phyloP scores from a whole-genome alignment of 2,329 filamentous ascomycete species.

The Aspergillus nomiae region DNA sequence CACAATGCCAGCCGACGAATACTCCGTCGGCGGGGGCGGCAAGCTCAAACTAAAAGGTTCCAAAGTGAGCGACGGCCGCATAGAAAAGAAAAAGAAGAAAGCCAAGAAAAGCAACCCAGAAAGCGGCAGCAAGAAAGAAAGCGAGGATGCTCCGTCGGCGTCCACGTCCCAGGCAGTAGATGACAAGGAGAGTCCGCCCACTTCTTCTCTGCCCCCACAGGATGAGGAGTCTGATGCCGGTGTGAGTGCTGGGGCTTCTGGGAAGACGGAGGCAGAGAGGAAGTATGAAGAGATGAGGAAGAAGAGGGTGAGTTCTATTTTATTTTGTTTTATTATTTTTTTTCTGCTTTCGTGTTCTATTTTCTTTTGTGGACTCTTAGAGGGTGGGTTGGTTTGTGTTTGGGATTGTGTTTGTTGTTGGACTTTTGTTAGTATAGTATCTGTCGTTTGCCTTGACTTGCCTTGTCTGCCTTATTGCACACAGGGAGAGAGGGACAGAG shows the following conservation, averaged over 20 bases:
- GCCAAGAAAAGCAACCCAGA: conserved; percentile 31
- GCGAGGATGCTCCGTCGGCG: not conserved
- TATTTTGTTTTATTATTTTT: not conserved
- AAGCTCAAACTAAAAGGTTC: conserved; percentile 83
- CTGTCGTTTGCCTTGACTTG: not conserved
- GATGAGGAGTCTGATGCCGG: conserved; percentile 26
- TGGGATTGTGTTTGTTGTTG: not conserved
- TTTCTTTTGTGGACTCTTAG: not conserved
- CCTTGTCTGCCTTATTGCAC: not conserved
- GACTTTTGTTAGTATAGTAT: not conserved
- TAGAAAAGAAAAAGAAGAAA: conserved; percentile 55
- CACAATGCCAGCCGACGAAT: conserved; percentile 61
- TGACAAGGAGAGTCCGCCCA: conserved; percentile 19
- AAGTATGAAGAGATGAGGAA: conserved; percentile 77
- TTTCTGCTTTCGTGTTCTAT: conserved; percentile 5
- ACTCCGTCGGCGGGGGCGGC: conserved; percentile 67
- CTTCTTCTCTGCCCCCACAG: not conserved
- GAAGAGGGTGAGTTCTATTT: conserved; percentile 67
- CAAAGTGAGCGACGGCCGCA: conserved; percentile 56
- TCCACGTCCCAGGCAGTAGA: not conserved
- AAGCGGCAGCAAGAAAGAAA: not conserved
- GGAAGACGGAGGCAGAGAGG: conserved; percentile 83
- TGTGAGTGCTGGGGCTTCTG: conserved; percentile 29
- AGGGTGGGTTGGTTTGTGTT: not conserved
- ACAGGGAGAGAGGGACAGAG: no score